Evolutionary conservation across 2,329 filamentous ascomycete species (phyloP), one percentile per base, ranked within the genome.

Genomic region (Dactylella cylindrospora): DNA sequence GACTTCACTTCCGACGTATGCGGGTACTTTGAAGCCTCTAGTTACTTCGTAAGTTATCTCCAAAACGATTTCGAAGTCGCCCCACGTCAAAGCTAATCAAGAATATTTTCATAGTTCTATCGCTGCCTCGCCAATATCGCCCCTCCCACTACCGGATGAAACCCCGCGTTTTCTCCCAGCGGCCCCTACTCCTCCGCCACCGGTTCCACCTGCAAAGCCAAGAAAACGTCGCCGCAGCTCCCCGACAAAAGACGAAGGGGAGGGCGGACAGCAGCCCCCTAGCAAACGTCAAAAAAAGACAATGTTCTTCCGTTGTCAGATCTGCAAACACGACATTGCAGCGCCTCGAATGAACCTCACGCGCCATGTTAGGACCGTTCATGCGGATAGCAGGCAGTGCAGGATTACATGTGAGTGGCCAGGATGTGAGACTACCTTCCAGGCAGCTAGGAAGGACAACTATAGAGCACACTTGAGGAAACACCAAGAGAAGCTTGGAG

Each of bases 371-470:
- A 53, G 41, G 20, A 54, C 57, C 15, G 57, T 62, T 3, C 57
- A 62, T 17, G 57, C 57, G 28, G 57, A 62, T 26, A 62, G 57
- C n/a, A 40, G 57, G 12, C 49, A 53, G 25, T 49, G 57, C 8
- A 47, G 57, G 33, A 64, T 64, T 35, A 49, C 55, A 17, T 64
- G 59, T 22, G 51, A 55, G 13, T 64, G 59, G 59, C 59, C 59
- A 13, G 59, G 59, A 1, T 64, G 59, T 31, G 59, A 47, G 13
- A 57, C 52, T 28, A 55, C 59, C 3, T 57, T 64, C 28, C 50
- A 64, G 23, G 59, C 59, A 10, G 59, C 59, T 28, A 57, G 59
- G 32, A 64, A 57, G 20, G 59, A 64, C 23, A 64, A 64, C 22
- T 57, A 55, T n/a, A 51, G 59, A 38, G 52, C 59, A 9, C 59